These are phyloP conservation scores for Penicillium odoratum DNA, from an alignment of 495 filamentous ascomycete genomes.

Conservation along the genomic window DNA sequence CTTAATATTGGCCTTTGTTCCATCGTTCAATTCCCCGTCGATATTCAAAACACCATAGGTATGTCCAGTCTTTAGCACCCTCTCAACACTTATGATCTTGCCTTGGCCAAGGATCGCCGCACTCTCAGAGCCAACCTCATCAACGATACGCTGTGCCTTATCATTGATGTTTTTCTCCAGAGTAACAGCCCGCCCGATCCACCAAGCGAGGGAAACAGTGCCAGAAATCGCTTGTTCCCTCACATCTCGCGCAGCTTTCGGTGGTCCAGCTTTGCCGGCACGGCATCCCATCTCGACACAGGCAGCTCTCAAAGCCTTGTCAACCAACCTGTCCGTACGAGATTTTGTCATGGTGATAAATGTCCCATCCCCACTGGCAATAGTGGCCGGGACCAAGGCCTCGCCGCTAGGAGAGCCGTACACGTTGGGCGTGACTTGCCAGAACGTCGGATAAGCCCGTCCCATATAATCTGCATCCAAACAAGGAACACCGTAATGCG, in stretches of 20 bases:
- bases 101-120: conserved; percentile 59
- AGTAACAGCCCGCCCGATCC: conserved; percentile 51
- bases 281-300: conserved; percentile 37
- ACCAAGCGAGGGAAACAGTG: conserved; percentile 45
- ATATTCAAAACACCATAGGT: conserved; percentile 35
- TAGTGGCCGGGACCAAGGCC: conserved; percentile 33
- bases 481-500: conserved; percentile 28
- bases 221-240: conserved; percentile 34
- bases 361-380: conserved; percentile 38
- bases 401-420: conserved; percentile 29
- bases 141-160: conserved; percentile 55
- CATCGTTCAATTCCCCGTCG: conserved; percentile 52
- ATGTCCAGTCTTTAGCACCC: conserved; percentile 39
- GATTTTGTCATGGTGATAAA: conserved; percentile 37
- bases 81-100: conserved; percentile 59
- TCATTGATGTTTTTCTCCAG: conserved; percentile 45
- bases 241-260: conserved; percentile 29
- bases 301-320: conserved; percentile 31
- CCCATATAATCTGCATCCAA: conserved; percentile 43
- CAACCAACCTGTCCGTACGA: conserved; percentile 35
- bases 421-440: conserved; percentile 34
- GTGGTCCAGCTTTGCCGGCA: conserved; percentile 32
- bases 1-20: conserved; percentile 30
- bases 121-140: conserved; percentile 51
- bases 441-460: conserved; percentile 35